Percentiles rank a stretch among this genome's conserved stretches.
Evolutionary conservation across 495 filamentous ascomycete genomes (phyloP).

Genomic region (Tuber aestivum): DNA sequence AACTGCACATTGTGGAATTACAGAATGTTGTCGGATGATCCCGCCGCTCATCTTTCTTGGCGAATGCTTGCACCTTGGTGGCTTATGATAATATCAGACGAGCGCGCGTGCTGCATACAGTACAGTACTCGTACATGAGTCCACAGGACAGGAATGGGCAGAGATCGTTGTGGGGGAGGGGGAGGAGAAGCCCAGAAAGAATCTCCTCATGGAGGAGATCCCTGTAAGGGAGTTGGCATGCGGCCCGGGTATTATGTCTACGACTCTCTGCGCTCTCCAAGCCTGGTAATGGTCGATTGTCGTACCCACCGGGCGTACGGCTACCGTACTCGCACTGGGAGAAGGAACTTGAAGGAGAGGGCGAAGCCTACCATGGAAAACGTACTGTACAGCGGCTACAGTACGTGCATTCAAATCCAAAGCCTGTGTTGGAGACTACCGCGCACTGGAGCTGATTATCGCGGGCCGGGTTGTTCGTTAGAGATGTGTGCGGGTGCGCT

Average conservation of each 20-base stretch:
- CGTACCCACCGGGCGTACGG: too few species aligned
- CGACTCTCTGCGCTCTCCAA: background rate
- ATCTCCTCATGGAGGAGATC: background rate
- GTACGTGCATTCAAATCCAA: background rate
- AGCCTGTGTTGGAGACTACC: background rate
- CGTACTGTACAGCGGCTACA: background rate
- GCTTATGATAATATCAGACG: background rate
- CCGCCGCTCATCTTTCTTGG: slow-evolving; percentile 24
- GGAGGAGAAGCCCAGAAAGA: slow-evolving; percentile 9
- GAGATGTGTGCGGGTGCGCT: background rate
- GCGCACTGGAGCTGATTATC: background rate
- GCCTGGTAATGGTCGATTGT: background rate
- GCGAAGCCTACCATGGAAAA: background rate
- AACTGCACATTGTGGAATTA: slow-evolving; percentile 8
- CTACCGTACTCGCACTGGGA: background rate
- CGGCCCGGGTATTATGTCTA: background rate
- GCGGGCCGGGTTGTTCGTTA: background rate
- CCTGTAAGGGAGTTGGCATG: background rate
- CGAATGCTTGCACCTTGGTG: slow-evolving; percentile 24
- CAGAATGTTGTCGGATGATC: slow-evolving; percentile 18
- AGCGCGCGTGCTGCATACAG: background rate
- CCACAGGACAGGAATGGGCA: slow-evolving; percentile 4
- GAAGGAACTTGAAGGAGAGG: background rate
- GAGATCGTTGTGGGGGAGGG: background rate
- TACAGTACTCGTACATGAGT: background rate